A percentile compares a stretch with the other conserved stretches of the same genome.
Evolutionary conservation across 495 filamentous ascomycete genomes (phyloP).

Genomic region (Oleoguttula mirabilis): DNA sequence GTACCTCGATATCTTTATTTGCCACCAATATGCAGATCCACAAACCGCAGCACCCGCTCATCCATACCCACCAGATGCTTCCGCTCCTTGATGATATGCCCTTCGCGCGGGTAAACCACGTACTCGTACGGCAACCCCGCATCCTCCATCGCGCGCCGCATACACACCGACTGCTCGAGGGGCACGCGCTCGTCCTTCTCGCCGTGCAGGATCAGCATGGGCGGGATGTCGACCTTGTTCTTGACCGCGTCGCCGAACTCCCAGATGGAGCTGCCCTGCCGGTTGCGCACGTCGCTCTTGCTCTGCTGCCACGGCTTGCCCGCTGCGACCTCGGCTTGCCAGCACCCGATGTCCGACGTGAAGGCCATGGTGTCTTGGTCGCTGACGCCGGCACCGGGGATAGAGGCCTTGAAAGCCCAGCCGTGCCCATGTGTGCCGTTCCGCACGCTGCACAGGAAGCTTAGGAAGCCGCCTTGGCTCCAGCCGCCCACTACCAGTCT

Average conservation of each 20-base stretch:
- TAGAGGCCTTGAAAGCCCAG: conserved; percentile 12
- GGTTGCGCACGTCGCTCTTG: not conserved
- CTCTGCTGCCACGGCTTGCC: conserved; percentile 1
- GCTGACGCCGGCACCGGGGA: conserved; percentile 8
- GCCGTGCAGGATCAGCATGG: conserved; percentile 17
- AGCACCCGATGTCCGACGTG: conserved; percentile 11
- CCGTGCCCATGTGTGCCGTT: conserved; percentile 14
- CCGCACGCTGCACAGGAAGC: conserved; percentile 5
- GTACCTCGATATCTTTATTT: too few species aligned
- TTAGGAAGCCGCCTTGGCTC: conserved; percentile 29
- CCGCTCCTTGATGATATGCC: conserved; percentile 9
- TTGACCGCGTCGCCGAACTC: conserved; percentile 7
- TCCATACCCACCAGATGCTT: conserved; percentile 11
- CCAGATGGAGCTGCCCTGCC: conserved; percentile 9
- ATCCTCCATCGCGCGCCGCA: conserved; percentile 12
- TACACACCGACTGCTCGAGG: conserved; percentile 9
- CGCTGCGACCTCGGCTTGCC: not conserved
- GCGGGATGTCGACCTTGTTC: conserved; percentile 2
- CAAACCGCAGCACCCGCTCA: conserved; percentile 7
- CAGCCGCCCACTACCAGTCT: conserved; percentile 25
- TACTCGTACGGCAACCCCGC: conserved; percentile 4
- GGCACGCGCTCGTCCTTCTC: conserved; percentile 13
- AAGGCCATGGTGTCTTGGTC: conserved; percentile 11
- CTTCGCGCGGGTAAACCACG: conserved; percentile 14
- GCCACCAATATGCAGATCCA: conserved; percentile 1